Evolutionary conservation across 768 basidiomycete species (phyloP).

Genomic region (Lactarius trivialis): DNA sequence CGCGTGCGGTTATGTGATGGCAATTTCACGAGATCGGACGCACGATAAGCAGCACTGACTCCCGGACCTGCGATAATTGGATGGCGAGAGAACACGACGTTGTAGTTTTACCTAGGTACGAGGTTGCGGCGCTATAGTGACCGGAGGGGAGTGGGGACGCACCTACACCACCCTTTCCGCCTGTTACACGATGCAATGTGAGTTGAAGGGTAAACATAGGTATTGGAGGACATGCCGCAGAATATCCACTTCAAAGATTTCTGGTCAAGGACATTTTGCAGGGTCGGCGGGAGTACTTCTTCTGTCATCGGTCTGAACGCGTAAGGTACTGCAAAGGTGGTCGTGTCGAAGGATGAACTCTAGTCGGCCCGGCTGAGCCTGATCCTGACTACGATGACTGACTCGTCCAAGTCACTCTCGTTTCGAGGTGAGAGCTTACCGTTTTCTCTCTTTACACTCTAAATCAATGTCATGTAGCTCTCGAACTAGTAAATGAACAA

Average conservation of each 20-base stretch:
- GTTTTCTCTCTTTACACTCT: not conserved
- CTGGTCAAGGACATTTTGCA: constrained; percentile 95
- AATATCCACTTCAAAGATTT: constrained; percentile 96
- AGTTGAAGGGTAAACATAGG: constrained; percentile 12
- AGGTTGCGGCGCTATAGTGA: not conserved
- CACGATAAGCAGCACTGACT: constrained; percentile 96
- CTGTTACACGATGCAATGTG: constrained; percentile 34
- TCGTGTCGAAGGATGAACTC: not conserved
- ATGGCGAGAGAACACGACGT: constrained; percentile 98
- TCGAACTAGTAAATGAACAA: constrained; percentile 82
- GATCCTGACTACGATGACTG: constrained; percentile 14
- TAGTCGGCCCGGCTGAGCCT: constrained; percentile 19
- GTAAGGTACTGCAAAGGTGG: constrained; percentile 3
- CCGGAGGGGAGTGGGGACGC: constrained; percentile 29
- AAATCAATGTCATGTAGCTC: constrained; percentile 41
- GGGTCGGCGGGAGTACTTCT: constrained; percentile 70
- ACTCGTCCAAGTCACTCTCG: constrained; percentile 23
- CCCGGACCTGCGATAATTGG: constrained; percentile 80
- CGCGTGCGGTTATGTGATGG: not conserved
- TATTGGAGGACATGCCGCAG: constrained; percentile 60
- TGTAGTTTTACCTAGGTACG: constrained; percentile 82
- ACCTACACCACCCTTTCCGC: constrained; percentile 99
- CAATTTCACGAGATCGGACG: constrained; percentile 28
- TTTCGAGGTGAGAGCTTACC: constrained; percentile 37
- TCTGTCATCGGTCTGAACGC: constrained; percentile 40